Evolutionary conservation across 1,284 basidiomycete species (phyloP).

Genomic region (Hemileia vastatrix): DNA sequence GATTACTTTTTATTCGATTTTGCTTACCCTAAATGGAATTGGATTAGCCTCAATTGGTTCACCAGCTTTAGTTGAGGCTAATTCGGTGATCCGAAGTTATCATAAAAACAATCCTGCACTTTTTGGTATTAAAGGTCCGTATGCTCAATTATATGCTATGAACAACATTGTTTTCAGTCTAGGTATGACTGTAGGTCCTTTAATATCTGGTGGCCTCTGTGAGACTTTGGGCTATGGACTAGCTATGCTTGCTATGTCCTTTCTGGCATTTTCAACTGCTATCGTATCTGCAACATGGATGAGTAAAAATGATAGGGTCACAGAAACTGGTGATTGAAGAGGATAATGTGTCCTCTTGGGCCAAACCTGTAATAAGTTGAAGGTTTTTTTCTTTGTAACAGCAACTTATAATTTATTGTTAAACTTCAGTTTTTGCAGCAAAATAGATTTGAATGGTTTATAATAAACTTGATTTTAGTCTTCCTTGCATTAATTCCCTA

Average conservation of each 20-base stretch:
- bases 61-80: constrained; percentile 18
- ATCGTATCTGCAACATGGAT: background rate
- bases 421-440: too few species aligned
- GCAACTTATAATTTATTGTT: too few species aligned
- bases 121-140: constrained; percentile 20
- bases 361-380: too few species aligned
- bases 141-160: constrained; percentile 19
- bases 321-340: too few species aligned
- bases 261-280: background rate
- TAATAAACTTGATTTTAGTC: too few species aligned
- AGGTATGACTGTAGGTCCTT: constrained; percentile 20
- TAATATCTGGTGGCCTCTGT: constrained; percentile 1
- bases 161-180: constrained; percentile 19
- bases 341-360: too few species aligned
- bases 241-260: constrained; percentile 15
- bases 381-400: too few species aligned
- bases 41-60: constrained; percentile 11
- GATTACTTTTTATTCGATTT: background rate
- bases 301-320: background rate
- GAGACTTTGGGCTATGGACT: constrained; percentile 7
- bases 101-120: background rate
- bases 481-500: too few species aligned
- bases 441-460: too few species aligned
- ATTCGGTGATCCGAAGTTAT: background rate
- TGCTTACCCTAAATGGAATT: constrained; percentile 11